Percentiles rank a stretch among this genome's conserved stretches.
Evolutionary conservation across 164 flowering plant species (phyloP).

Genomic region (Pachysandra terminalis): DNA sequence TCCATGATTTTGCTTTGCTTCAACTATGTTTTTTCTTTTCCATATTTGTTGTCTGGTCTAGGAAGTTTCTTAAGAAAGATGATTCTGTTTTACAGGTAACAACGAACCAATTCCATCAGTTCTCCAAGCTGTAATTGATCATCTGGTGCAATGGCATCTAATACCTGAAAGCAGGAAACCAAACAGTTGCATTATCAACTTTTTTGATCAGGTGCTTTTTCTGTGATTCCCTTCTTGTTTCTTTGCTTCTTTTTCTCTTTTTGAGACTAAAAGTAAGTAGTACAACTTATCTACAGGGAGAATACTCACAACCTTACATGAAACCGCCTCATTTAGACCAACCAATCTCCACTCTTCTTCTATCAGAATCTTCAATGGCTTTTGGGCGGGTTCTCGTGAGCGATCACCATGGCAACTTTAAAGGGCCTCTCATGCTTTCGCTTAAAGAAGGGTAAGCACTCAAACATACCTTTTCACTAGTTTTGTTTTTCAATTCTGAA

Average conservation of each 20-base stretch:
- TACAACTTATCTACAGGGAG: conserved; percentile 56
- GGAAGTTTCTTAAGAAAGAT: neutral
- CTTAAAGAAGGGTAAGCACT: conserved; percentile 79
- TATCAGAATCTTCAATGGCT: conserved; percentile 81
- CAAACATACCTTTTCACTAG: conserved; percentile 5
- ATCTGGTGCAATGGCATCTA: conserved; percentile 72
- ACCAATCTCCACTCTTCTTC: conserved; percentile 75
- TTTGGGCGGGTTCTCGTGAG: conserved; percentile 75
- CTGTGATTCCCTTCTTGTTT: neutral
- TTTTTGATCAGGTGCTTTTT: conserved; percentile 78
- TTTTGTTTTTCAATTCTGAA: neutral
- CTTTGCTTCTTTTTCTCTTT: neutral
- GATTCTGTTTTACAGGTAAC: conserved; percentile 41
- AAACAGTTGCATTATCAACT: conserved; percentile 86
- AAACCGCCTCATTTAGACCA: conserved; percentile 97
- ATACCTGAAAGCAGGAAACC: conserved; percentile 77
- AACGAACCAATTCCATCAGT: conserved; percentile 80
- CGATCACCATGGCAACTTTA: conserved; percentile 76
- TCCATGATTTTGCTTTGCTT: conserved; percentile 1
- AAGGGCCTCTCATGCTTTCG: conserved; percentile 72
- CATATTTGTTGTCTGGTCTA: neutral
- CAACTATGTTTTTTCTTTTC: neutral
- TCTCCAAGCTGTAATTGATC: conserved; percentile 71
- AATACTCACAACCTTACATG: conserved; percentile 83
- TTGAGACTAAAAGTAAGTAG: neutral